These are phyloP conservation scores for Knoxia roxburghii DNA, from an alignment of 257 asterid species.

Conservation along the genomic window DNA sequence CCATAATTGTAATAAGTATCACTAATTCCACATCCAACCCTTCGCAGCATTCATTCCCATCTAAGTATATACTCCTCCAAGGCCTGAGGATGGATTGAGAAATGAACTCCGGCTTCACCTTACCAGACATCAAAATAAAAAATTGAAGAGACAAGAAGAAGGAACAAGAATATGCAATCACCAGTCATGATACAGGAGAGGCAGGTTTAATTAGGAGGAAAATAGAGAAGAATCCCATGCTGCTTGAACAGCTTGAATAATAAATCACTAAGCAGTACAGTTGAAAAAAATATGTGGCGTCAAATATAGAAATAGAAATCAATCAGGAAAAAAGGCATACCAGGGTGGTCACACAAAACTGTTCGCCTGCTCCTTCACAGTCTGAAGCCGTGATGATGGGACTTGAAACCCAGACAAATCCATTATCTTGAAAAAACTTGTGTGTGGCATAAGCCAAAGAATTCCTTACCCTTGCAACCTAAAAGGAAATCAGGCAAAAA, in stretches of 20 bases:
- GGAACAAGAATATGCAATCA: background rate
- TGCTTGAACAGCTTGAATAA: background rate
- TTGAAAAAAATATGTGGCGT: background rate
- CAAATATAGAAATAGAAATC: slow-evolving; percentile 2
- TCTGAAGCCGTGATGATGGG: slow-evolving; percentile 98
- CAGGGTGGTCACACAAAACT: slow-evolving; percentile 96
- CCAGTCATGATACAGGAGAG: background rate
- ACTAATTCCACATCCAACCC: background rate
- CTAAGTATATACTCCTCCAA: background rate
- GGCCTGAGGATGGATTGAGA: background rate
- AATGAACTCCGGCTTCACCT: background rate
- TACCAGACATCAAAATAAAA: background rate
- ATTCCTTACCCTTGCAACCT: slow-evolving; percentile 97
- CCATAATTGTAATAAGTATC: background rate
- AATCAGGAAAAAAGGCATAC: slow-evolving; percentile 41
- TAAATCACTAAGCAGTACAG: background rate
- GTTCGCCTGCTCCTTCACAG: slow-evolving; percentile 99
- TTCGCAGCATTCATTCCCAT: background rate
- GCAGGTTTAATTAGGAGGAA: background rate
- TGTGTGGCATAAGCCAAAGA: slow-evolving; percentile 94
- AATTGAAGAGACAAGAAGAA: background rate
- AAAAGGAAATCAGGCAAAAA: slow-evolving; percentile 21
- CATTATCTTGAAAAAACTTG: slow-evolving; percentile 90
- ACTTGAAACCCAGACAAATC: slow-evolving; percentile 95
- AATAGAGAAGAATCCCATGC: background rate